Conservation (phyloP, 495 filamentous ascomycete genomes). For the Penicillium roqueforti region DNA sequence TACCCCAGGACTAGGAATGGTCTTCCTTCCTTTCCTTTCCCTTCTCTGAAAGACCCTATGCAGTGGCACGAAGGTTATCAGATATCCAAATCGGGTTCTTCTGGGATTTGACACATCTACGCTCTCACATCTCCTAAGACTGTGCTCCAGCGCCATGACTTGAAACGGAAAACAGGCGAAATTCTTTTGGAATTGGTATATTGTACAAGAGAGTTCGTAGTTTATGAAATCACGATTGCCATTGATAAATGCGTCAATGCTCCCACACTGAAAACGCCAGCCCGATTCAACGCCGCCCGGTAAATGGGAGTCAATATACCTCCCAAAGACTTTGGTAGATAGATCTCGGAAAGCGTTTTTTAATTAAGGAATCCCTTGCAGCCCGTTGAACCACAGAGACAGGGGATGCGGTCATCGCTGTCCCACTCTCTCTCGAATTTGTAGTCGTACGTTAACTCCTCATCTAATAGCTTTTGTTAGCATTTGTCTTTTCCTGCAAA, state of each 20-base stretch:
- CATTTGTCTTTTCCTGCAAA: background rate
- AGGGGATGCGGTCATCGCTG: slow-evolving; percentile 91
- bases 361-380: slow-evolving; percentile 99
- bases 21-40: background rate
- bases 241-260: slow-evolving; percentile 19
- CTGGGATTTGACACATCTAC: background rate
- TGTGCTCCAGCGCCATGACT: background rate
- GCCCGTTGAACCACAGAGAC: slow-evolving; percentile 88
- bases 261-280: slow-evolving; percentile 17
- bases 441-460: slow-evolving; percentile 99
- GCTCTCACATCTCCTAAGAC: background rate
- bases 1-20: background rate
- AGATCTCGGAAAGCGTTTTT: slow-evolving; percentile 17
- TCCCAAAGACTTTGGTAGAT: background rate
- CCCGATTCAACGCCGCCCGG: slow-evolving; percentile 18
- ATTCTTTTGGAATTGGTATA: slow-evolving; percentile 22
- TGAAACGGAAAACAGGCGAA: slow-evolving; percentile 1
- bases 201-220: slow-evolving; percentile 27
- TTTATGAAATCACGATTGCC: slow-evolving; percentile 21
- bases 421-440: slow-evolving; percentile 98
- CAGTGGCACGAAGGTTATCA: background rate
- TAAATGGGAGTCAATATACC: slow-evolving; percentile 4
- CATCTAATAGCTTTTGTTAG: slow-evolving; percentile 61
- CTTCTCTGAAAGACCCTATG: background rate
- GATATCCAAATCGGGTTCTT: background rate